These are phyloP conservation scores for Eragrostis tef DNA, from an alignment of 202 grass and related monocot genomes.

Conservation along the genomic window DNA sequence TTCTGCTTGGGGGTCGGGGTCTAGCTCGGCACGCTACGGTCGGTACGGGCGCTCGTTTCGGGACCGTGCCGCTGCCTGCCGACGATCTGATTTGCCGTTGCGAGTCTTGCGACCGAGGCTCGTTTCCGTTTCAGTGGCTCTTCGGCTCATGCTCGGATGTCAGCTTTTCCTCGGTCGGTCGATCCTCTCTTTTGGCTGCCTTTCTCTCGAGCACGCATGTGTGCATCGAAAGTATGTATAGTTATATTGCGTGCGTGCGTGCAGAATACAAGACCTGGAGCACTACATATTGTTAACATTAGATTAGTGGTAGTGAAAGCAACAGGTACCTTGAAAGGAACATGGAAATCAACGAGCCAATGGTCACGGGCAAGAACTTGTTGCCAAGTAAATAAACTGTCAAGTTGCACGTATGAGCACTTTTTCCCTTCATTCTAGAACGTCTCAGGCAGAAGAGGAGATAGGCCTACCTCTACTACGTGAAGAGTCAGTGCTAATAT, in stretches of 20 bases:
- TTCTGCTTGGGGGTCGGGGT: too few species aligned
- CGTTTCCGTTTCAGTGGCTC: too few species aligned
- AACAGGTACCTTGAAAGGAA: not conserved
- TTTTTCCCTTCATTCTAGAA: not conserved
- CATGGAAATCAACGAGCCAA: not conserved
- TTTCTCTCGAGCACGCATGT: not conserved
- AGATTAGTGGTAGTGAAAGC: not conserved
- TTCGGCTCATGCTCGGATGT: too few species aligned
- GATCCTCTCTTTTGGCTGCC: not conserved
- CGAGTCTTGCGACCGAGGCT: too few species aligned
- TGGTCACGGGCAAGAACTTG: too few species aligned
- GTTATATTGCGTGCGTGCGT: not conserved
- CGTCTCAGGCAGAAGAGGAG: not conserved
- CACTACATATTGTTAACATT: not conserved
- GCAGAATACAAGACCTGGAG: not conserved
- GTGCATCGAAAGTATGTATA: not conserved
- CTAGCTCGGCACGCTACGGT: too few species aligned
- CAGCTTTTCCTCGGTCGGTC: too few species aligned
- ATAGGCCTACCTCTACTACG: not conserved
- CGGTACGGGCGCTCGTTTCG: too few species aligned
- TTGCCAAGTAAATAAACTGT: constrained; percentile 1
- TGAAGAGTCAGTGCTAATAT: not conserved
- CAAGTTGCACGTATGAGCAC: not conserved
- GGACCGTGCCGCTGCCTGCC: too few species aligned
- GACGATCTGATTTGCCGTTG: too few species aligned